Evolutionary conservation across 257 asterid species (phyloP).

Genomic region (Lithospermum erythrorhizon): DNA sequence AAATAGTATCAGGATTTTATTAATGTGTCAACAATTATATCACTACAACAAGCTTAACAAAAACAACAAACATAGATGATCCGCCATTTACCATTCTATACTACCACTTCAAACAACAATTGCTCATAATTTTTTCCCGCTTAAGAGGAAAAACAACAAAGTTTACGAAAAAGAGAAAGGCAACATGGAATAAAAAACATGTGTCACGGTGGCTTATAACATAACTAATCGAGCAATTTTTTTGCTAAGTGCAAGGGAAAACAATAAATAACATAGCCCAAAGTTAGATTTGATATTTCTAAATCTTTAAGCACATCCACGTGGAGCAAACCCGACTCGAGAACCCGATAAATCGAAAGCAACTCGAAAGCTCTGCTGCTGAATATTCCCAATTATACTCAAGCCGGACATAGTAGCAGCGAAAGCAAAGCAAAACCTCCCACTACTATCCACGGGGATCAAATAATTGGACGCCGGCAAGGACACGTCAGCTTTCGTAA

Average conservation of each 20-base stretch:
- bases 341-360: conserved; percentile 28
- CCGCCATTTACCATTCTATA: not conserved
- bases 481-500: conserved; percentile 64
- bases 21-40: too few relatives aligned
- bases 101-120: conserved; percentile 1
- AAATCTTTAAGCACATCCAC: conserved; percentile 27
- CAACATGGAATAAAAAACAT: not conserved
- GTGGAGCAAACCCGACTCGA: conserved; percentile 32
- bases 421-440: conserved; percentile 83
- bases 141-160: not conserved
- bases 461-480: conserved; percentile 82
- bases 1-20: too few relatives aligned
- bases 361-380: conserved; percentile 37
- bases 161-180: not conserved
- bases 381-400: conserved; percentile 37
- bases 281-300: not conserved
- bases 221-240: too few relatives aligned
- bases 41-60: too few relatives aligned
- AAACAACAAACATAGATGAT: not conserved
- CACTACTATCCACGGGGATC: conserved; percentile 69
- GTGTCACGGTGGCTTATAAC: too few relatives aligned
- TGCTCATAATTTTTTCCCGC: not conserved
- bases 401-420: conserved; percentile 67
- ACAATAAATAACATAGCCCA: not conserved
- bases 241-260: not conserved